Evolutionary conservation across 2,329 filamentous ascomycete species (phyloP).

Genomic region (Phialophora expanda): DNA sequence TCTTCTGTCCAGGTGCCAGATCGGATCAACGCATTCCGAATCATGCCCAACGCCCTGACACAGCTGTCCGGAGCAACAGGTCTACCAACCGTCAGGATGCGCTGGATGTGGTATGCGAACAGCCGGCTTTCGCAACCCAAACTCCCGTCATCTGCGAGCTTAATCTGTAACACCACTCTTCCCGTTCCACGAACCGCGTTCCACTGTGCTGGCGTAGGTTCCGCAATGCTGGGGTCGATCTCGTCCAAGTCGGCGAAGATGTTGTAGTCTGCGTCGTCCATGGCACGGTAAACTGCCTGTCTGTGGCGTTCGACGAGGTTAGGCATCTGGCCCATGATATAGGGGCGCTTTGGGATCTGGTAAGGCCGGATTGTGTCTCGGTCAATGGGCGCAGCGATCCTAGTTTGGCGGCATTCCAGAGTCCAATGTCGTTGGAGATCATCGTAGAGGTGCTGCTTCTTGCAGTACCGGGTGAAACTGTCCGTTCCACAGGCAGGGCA

Average conservation of each 20-base stretch:
- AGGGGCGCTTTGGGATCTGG: conserved; percentile 27
- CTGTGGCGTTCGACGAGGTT: conserved; percentile 46
- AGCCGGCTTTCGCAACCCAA: conserved; percentile 7
- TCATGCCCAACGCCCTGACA: conserved; percentile 25
- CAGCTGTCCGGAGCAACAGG: conserved; percentile 21
- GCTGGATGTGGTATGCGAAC: conserved; percentile 28
- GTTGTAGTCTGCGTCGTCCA: conserved; percentile 34
- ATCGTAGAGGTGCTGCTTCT: conserved; percentile 44
- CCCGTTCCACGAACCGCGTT: conserved; percentile 31
- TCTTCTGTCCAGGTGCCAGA: conserved; percentile 28
- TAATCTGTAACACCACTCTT: conserved; percentile 13
- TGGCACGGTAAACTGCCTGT: conserved; percentile 37
- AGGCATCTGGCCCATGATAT: conserved; percentile 38
- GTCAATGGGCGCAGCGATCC: conserved; percentile 30
- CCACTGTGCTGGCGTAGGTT: conserved; percentile 28
- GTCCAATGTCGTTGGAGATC: conserved; percentile 48
- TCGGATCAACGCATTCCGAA: conserved; percentile 26
- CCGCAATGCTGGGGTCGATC: conserved; percentile 15
- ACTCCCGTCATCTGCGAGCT: conserved; percentile 20
- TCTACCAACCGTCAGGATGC: conserved; percentile 21
- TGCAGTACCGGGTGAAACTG: conserved; percentile 49
- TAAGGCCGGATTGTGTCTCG: conserved; percentile 27
- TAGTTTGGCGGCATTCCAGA: conserved; percentile 26
- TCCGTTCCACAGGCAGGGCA: conserved; percentile 50
- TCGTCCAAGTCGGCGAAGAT: conserved; percentile 35